These are phyloP conservation scores for Chamaecyparis obtusa DNA, from an alignment of 75 land plant genomes.

Conservation along the genomic window DNA sequence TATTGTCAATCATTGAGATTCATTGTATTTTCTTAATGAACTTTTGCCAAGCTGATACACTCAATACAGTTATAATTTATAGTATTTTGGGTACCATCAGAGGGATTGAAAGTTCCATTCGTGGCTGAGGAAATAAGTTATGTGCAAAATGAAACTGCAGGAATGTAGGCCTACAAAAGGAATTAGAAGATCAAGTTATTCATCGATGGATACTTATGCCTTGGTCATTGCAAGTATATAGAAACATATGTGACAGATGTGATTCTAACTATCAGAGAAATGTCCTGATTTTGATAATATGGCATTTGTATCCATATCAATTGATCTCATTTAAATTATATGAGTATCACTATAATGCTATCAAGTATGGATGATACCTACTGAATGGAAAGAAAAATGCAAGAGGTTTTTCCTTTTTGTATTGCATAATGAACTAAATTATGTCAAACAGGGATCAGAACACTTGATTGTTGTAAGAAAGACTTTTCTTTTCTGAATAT, in stretches of 20 bases:
- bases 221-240: background rate
- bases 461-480: background rate
- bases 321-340: background rate
- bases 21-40: too few relatives aligned
- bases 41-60: background rate
- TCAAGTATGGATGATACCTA: background rate
- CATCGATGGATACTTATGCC: background rate
- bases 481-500: background rate
- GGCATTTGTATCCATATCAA: background rate
- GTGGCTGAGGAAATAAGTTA: background rate
- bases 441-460: too few relatives aligned
- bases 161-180: background rate
- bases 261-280: background rate
- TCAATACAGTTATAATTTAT: background rate
- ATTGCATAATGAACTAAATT: background rate
- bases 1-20: background rate
- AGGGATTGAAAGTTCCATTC: background rate
- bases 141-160: slow-evolving; percentile 1
- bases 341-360: background rate
- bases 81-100: background rate
- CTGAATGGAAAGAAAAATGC: background rate
- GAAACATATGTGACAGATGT: background rate
- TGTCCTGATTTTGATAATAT: background rate
- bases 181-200: background rate
- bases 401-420: background rate